Conservation (phyloP, 495 filamentous ascomycete species). For the Trichoderma reesei region DNA sequence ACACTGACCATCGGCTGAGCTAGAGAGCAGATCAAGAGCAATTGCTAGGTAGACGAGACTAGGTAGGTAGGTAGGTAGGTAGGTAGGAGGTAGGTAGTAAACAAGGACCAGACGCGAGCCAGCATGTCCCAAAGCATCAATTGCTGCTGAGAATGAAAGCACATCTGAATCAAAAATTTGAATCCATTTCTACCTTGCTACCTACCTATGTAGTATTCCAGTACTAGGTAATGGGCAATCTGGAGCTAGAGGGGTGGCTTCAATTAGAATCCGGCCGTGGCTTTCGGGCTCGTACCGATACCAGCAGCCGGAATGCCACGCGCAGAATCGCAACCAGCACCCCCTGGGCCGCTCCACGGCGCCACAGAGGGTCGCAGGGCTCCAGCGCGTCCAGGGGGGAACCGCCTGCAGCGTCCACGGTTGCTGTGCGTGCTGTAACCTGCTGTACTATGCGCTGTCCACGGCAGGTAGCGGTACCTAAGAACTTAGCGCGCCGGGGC, state of each 20-base stretch:
- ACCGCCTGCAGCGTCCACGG: not conserved
- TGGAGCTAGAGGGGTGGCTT: too few relatives aligned
- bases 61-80: too few relatives aligned
- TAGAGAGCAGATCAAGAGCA: not conserved
- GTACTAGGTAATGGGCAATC: too few relatives aligned
- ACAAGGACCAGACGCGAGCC: too few relatives aligned
- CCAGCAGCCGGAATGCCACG: not conserved
- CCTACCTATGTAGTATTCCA: too few relatives aligned
- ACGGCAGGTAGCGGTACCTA: not conserved
- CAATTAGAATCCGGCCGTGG: too few relatives aligned
- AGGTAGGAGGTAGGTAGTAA: too few relatives aligned
- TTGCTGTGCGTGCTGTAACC: constrained; percentile 6
- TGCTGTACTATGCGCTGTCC: constrained; percentile 7
- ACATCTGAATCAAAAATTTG: too few relatives aligned
- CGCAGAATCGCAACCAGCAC: not conserved
- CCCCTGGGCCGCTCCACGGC: not conserved
- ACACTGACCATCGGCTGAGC: too few relatives aligned
- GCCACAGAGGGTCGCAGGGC: not conserved
- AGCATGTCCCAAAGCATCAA: not conserved
- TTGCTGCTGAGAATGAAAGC: too few relatives aligned
- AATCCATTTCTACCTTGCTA: too few relatives aligned
- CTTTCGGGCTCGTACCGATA: too few relatives aligned
- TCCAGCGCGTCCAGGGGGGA: not conserved
- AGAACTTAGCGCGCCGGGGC: not conserved
- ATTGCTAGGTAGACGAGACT: not conserved